Conservation (phyloP, 1,284 basidiomycete species). For the Volvariella surrecta region DNA sequence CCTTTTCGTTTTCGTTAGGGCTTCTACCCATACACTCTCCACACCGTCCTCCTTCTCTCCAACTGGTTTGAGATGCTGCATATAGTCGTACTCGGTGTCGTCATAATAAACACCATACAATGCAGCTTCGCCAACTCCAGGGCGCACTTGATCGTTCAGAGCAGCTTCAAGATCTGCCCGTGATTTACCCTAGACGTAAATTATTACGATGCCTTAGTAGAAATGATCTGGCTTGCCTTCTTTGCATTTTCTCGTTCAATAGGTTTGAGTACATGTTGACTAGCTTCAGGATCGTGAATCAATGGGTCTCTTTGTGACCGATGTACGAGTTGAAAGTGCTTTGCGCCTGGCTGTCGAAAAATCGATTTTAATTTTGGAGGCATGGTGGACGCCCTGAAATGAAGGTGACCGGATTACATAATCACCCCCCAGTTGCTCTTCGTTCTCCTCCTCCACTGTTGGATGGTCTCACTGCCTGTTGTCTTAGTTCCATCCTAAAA, state of each 20-base stretch:
- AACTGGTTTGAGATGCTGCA: slow-evolving; percentile 87
- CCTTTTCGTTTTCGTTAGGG: slow-evolving; percentile 35
- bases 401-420: slow-evolving; percentile 25
- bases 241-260: slow-evolving; percentile 66
- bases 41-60: slow-evolving; percentile 71
- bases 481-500: slow-evolving; percentile 6
- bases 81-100: slow-evolving; percentile 98
- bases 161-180: slow-evolving; percentile 63
- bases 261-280: slow-evolving; percentile 81
- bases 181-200: slow-evolving; percentile 56
- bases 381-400: slow-evolving; percentile 34
- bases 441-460: slow-evolving; percentile 21
- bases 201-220: slow-evolving; percentile 10
- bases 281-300: slow-evolving; percentile 89
- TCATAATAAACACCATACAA: slow-evolving; percentile 93
- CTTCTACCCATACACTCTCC: slow-evolving; percentile 71
- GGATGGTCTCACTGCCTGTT: slow-evolving; percentile 11
- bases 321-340: slow-evolving; percentile 96
- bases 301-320: slow-evolving; percentile 94
- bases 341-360: slow-evolving; percentile 81
- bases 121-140: slow-evolving; percentile 79
- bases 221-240: slow-evolving; percentile 38
- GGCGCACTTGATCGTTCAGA: slow-evolving; percentile 48
- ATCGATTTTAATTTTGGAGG: slow-evolving; percentile 60
- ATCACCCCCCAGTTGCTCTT: slow-evolving; percentile 20